Percentiles rank a stretch among this genome's conserved stretches.
Conservation (phyloP, 176 grass and related monocot species). For the Zoysia pacifica region DNA sequence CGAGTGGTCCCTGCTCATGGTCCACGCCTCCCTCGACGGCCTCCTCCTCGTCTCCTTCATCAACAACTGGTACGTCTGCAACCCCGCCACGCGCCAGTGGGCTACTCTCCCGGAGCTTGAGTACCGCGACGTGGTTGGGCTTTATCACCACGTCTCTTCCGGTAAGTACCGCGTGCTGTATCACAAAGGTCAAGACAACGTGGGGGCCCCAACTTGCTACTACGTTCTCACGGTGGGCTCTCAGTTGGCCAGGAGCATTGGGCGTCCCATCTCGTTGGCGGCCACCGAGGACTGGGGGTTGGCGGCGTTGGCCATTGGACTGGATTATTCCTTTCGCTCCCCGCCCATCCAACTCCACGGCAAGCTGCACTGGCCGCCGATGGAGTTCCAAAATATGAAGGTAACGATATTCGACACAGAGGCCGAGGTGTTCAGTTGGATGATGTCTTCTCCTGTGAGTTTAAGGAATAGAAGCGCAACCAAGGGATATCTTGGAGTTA, state of each 20-base stretch:
- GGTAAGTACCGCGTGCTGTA: slow-evolving; percentile 34
- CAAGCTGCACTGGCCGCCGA: slow-evolving; percentile 28
- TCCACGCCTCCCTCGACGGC: slow-evolving; percentile 36
- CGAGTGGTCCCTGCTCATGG: neutral
- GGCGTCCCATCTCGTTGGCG: no score
- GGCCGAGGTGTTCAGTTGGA: slow-evolving; percentile 23
- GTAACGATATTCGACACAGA: slow-evolving; percentile 28
- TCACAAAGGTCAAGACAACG: neutral
- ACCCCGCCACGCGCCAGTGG: slow-evolving; percentile 29
- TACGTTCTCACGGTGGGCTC: slow-evolving; percentile 25
- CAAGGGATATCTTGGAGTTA: no score
- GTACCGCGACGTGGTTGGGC: neutral
- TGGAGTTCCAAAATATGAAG: neutral
- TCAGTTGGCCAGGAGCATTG: neutral
- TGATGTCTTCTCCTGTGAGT: neutral
- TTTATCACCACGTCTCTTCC: slow-evolving; percentile 21
- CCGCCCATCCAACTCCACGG: slow-evolving; percentile 10
- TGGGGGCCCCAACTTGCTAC: neutral
- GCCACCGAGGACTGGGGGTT: no score
- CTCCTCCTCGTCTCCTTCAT: slow-evolving; percentile 25
- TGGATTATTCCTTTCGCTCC: neutral
- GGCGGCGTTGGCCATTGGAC: no score
- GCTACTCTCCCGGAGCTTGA: neutral
- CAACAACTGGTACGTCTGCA: slow-evolving; percentile 10
- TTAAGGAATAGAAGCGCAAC: no score